A percentile compares a stretch with the other conserved stretches of the same genome.
Conservation (phyloP, 805 yeast species). For the Teunomyces atbi region DNA sequence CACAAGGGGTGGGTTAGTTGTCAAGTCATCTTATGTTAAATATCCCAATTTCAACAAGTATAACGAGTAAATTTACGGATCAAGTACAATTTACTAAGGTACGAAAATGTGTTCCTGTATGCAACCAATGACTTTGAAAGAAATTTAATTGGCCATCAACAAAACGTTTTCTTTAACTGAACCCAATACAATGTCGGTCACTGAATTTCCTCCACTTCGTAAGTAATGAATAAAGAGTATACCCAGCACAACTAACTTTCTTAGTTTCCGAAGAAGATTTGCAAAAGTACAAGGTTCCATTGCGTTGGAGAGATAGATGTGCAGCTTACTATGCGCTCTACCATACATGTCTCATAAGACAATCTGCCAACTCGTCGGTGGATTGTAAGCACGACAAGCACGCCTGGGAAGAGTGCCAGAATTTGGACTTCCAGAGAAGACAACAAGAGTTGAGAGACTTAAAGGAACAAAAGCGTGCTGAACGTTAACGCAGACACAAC, state of each 20-base stretch:
- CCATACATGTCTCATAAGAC: constrained; percentile 44
- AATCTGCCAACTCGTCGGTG: constrained; percentile 40
- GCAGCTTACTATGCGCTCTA: constrained; percentile 53
- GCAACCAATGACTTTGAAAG: constrained; percentile 6
- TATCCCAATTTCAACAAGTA: no score
- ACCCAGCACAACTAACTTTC: constrained; percentile 16
- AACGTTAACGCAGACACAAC: background rate
- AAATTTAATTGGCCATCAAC: constrained; percentile 15
- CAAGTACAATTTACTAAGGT: no score
- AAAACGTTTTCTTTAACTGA: background rate
- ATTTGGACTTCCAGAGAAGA: constrained; percentile 77
- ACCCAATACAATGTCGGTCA: constrained; percentile 27
- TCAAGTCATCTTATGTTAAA: no score
- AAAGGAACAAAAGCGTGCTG: constrained; percentile 42
- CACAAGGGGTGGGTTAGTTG: no score
- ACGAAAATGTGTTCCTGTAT: constrained; percentile 2
- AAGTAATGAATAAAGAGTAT: constrained; percentile 17
- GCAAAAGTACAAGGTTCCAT: constrained; percentile 74
- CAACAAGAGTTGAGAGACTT: constrained; percentile 64
- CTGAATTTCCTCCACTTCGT: constrained; percentile 45
- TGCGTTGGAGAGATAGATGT: constrained; percentile 81
- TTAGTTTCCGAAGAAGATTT: constrained; percentile 78
- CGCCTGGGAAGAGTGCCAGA: constrained; percentile 82
- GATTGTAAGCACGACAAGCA: constrained; percentile 77
- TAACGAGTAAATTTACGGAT: no score